These are phyloP conservation scores for Elsinoe fawcettii DNA, from an alignment of 2,329 filamentous ascomycete species.

Conservation along the genomic window DNA sequence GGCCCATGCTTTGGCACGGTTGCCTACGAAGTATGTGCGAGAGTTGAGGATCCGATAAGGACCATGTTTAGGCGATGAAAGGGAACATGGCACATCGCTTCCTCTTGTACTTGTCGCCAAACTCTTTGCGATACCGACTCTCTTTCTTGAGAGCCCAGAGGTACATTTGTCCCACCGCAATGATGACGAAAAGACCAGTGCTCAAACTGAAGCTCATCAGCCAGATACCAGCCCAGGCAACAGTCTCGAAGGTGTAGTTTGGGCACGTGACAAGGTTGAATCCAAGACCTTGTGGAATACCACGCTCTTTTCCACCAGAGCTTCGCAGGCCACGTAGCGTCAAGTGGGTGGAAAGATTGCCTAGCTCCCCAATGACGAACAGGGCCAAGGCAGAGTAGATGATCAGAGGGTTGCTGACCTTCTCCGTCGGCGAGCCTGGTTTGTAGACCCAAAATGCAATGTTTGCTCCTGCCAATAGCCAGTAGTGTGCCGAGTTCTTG, in stretches of 20 bases:
- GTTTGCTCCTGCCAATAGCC: constrained; percentile 71
- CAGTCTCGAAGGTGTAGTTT: constrained; percentile 90
- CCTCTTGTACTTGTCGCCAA: constrained; percentile 89
- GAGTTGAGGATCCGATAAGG: not conserved
- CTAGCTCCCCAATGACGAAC: constrained; percentile 69
- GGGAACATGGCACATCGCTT: constrained; percentile 82
- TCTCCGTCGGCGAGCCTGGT: constrained; percentile 58
- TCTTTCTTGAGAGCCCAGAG: constrained; percentile 90
- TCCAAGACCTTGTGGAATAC: constrained; percentile 77
- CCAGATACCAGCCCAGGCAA: constrained; percentile 79
- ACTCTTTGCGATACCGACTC: constrained; percentile 78
- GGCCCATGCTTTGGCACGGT: not conserved
- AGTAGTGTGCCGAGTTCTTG: constrained; percentile 95
- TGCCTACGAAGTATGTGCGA: not conserved
- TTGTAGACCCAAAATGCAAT: constrained; percentile 80
- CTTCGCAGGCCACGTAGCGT: constrained; percentile 71
- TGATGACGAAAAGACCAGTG: constrained; percentile 65
- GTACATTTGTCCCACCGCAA: constrained; percentile 73
- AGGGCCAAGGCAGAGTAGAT: constrained; percentile 63
- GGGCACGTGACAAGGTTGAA: constrained; percentile 87
- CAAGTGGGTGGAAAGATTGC: constrained; percentile 72
- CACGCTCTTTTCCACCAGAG: constrained; percentile 72
- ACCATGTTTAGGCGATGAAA: constrained; percentile 53
- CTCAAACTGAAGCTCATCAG: constrained; percentile 71
- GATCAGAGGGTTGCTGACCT: constrained; percentile 42